Evolutionary conservation across 495 filamentous ascomycete species (phyloP).

Genomic region (Monascus purpureus): DNA sequence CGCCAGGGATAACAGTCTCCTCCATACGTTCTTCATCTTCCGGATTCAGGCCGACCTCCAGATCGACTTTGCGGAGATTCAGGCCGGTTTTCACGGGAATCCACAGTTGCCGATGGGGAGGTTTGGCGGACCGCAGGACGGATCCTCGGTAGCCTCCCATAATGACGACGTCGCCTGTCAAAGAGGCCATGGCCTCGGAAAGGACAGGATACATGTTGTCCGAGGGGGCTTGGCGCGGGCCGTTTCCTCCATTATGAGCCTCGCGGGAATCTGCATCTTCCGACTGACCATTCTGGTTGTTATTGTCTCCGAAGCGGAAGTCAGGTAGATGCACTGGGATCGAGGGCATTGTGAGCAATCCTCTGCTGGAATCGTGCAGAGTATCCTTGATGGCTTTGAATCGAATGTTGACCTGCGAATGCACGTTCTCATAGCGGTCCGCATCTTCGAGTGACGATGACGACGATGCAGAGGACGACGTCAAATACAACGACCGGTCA

Average conservation of each 20-base stretch:
- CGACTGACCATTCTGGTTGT: constrained; percentile 5
- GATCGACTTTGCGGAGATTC: constrained; percentile 80
- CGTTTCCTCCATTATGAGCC: constrained; percentile 7
- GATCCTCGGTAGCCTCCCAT: constrained; percentile 89
- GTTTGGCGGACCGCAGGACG: constrained; percentile 68
- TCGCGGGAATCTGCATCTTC: constrained; percentile 1
- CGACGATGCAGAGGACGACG: constrained; percentile 57
- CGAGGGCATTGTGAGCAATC: constrained; percentile 46
- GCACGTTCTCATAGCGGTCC: constrained; percentile 64
- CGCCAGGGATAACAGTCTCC: constrained; percentile 64
- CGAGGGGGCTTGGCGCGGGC: constrained; percentile 16
- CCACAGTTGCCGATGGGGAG: constrained; percentile 76
- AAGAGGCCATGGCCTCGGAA: constrained; percentile 47
- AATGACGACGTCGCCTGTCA: constrained; percentile 77
- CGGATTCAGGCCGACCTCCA: constrained; percentile 71
- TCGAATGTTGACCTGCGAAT: constrained; percentile 65
- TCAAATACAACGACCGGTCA: constrained; percentile 56
- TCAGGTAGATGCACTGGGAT: background rate
- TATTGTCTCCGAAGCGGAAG: constrained; percentile 38
- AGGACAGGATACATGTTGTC: constrained; percentile 35
- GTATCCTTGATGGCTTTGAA: constrained; percentile 87
- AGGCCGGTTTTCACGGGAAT: constrained; percentile 88
- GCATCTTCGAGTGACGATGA: constrained; percentile 80
- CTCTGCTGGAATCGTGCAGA: constrained; percentile 64
- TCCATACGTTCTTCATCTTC: constrained; percentile 82